Percentiles rank a stretch among this genome's conserved stretches.
These are phyloP conservation scores for Beauveria caledonica DNA, from an alignment of 2,329 filamentous ascomycete species.

Conservation along the genomic window DNA sequence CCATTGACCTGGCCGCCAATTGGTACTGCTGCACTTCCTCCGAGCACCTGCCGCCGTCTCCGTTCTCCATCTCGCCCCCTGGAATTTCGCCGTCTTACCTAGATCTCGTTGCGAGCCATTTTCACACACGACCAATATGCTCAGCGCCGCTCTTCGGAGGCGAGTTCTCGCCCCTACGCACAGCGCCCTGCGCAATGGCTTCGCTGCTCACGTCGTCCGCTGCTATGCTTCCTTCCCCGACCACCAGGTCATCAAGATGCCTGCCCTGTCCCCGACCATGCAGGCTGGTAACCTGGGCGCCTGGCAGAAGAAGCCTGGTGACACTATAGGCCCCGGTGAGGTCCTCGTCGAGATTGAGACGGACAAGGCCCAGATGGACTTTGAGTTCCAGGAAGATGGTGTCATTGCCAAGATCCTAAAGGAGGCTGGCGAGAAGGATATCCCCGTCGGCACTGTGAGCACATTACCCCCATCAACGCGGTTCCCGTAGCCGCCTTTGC, in stretches of 20 bases:
- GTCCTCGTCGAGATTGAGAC: constrained; percentile 98
- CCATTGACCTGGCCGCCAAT: constrained; percentile 7
- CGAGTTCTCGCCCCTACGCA: constrained; percentile 46
- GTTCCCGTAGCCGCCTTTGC: neutral
- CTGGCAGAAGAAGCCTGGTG: constrained; percentile 97
- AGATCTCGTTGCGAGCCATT: constrained; percentile 11
- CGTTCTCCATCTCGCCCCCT: neutral
- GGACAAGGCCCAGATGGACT: constrained; percentile 99
- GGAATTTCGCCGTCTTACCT: neutral
- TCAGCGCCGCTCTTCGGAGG: constrained; percentile 56
- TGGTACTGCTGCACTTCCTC: neutral
- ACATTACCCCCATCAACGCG: constrained; percentile 1
- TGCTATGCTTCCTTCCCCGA: constrained; percentile 80
- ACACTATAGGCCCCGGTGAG: constrained; percentile 80
- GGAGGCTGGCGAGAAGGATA: constrained; percentile 87
- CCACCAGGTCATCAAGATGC: constrained; percentile 96
- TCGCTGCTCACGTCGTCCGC: constrained; percentile 49
- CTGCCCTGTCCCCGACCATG: constrained; percentile 96
- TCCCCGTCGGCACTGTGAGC: constrained; percentile 86
- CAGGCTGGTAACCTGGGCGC: constrained; percentile 89
- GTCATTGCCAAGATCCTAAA: constrained; percentile 90
- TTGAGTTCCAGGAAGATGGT: constrained; percentile 98
- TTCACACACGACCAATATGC: constrained; percentile 35
- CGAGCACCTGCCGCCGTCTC: neutral
- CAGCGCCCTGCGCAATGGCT: constrained; percentile 41